These are phyloP conservation scores for Inonotus hispidus DNA, from an alignment of 1,284 basidiomycete species.

Conservation along the genomic window DNA sequence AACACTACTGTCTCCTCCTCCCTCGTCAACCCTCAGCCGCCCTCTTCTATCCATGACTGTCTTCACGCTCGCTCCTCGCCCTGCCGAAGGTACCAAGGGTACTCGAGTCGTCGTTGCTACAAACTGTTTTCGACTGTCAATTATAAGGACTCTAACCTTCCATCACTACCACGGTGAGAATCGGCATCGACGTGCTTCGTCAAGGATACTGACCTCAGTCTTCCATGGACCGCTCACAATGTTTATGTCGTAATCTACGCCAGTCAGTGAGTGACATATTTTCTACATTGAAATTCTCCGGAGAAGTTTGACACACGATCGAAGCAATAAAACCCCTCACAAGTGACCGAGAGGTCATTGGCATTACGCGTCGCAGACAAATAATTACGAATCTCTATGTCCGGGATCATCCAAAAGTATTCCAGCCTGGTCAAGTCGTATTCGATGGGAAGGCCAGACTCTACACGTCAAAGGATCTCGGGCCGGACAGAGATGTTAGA, in stretches of 20 bases:
- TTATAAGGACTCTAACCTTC: not conserved
- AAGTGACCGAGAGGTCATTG: not conserved
- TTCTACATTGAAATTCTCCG: not conserved
- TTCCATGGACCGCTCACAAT: not conserved
- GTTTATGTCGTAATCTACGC: not conserved
- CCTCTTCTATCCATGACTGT: not conserved
- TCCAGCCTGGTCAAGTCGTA: constrained; percentile 1
- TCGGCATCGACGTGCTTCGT: not conserved
- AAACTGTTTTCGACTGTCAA: constrained; percentile 10
- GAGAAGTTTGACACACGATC: not conserved
- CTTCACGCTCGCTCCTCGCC: constrained; percentile 3
- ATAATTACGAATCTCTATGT: constrained; percentile 8
- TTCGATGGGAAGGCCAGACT: constrained; percentile 12
- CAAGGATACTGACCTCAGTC: not conserved
- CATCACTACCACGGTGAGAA: constrained; percentile 14
- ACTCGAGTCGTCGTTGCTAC: not conserved
- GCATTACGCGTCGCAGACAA: constrained; percentile 1
- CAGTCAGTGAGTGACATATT: not conserved
- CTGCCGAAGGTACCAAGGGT: not conserved
- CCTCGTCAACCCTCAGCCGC: not conserved
- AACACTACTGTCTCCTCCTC: not conserved
- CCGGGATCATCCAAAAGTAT: not conserved
- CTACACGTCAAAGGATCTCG: constrained; percentile 4
- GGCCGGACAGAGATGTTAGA: not conserved
- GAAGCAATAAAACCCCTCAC: not conserved